Percentiles rank a stretch among this genome's conserved stretches.
Evolutionary conservation across 2,329 filamentous ascomycete species (phyloP).

Genomic region (Coleophoma crateriformis): DNA sequence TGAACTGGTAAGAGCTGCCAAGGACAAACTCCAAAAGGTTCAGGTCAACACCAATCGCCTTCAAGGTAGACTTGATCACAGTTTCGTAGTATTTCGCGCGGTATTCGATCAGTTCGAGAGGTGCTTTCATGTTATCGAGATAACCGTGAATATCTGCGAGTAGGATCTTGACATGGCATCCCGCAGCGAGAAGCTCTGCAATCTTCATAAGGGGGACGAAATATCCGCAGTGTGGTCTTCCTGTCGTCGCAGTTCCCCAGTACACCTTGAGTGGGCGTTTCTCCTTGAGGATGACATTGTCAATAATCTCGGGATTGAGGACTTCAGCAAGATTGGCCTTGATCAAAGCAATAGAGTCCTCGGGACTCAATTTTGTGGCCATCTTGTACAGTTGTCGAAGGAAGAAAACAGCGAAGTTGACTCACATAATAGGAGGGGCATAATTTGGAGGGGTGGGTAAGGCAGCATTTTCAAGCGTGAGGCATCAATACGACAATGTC

Average conservation of each 20-base stretch:
- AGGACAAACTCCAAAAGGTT: conserved; percentile 78
- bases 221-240: conserved; percentile 85
- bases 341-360: conserved; percentile 71
- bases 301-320: conserved; percentile 78
- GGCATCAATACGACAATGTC: no score
- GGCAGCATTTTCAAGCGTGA: no score
- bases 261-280: conserved; percentile 73
- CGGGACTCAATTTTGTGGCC: conserved; percentile 28
- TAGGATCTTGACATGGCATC: conserved; percentile 75
- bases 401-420: neutral
- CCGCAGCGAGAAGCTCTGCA: conserved; percentile 78
- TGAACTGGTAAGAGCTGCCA: conserved; percentile 77
- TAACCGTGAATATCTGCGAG: conserved; percentile 64
- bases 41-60: conserved; percentile 62
- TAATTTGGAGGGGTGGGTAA: neutral
- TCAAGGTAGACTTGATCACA: conserved; percentile 72
- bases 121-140: conserved; percentile 79
- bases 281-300: conserved; percentile 62
- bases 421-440: neutral
- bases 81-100: conserved; percentile 80
- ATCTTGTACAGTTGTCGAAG: conserved; percentile 10
- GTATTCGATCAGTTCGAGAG: conserved; percentile 78
- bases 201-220: conserved; percentile 80
- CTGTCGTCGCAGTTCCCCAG: conserved; percentile 72
- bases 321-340: conserved; percentile 75